phyloP scores from a whole-genome alignment of 495 filamentous ascomycete genomes.

The Clohesyomyces aquaticus region DNA sequence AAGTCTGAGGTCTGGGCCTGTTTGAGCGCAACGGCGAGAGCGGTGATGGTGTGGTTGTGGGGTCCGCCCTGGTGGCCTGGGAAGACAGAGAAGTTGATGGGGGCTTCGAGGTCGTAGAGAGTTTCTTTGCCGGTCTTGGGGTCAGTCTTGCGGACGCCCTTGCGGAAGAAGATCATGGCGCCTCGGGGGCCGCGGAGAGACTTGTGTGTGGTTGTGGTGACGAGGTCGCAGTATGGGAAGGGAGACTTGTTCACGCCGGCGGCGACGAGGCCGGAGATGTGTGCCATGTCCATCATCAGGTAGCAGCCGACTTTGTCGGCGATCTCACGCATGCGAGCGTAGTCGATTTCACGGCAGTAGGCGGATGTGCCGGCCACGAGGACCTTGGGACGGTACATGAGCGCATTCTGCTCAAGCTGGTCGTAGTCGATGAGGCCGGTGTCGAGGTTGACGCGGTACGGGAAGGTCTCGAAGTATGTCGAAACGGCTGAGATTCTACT shows the following conservation, averaged over 20 bases:
- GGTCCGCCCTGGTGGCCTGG: slow-evolving; percentile 98
- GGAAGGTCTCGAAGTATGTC: slow-evolving; percentile 54
- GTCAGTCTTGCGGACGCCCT: slow-evolving; percentile 81
- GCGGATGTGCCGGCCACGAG: slow-evolving; percentile 94
- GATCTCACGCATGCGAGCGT: slow-evolving; percentile 82
- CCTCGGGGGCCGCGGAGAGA: slow-evolving; percentile 91
- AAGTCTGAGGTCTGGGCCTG: slow-evolving; percentile 92
- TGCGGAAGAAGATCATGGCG: slow-evolving; percentile 98
- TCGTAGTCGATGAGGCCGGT: slow-evolving; percentile 96
- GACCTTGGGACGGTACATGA: slow-evolving; percentile 89
- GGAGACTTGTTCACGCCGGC: slow-evolving; percentile 87
- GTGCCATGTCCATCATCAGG: slow-evolving; percentile 94
- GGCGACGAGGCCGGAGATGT: slow-evolving; percentile 92
- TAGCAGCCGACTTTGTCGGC: slow-evolving; percentile 90
- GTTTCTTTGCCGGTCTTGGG: slow-evolving; percentile 81
- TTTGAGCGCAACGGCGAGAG: slow-evolving; percentile 88
- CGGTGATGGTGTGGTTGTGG: slow-evolving; percentile 98
- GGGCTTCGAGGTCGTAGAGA: slow-evolving; percentile 87
- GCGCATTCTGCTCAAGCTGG: slow-evolving; percentile 80
- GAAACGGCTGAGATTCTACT: slow-evolving; percentile 49
- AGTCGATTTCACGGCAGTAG: slow-evolving; percentile 94
- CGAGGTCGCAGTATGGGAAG: slow-evolving; percentile 88
- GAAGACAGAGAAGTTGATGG: slow-evolving; percentile 96
- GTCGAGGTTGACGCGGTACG: slow-evolving; percentile 53
- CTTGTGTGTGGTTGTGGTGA: slow-evolving; percentile 99